A percentile compares a stretch with the other conserved stretches of the same genome.
These are phyloP conservation scores for Calocera cornea DNA, from an alignment of 768 basidiomycete genomes.

Conservation along the genomic window DNA sequence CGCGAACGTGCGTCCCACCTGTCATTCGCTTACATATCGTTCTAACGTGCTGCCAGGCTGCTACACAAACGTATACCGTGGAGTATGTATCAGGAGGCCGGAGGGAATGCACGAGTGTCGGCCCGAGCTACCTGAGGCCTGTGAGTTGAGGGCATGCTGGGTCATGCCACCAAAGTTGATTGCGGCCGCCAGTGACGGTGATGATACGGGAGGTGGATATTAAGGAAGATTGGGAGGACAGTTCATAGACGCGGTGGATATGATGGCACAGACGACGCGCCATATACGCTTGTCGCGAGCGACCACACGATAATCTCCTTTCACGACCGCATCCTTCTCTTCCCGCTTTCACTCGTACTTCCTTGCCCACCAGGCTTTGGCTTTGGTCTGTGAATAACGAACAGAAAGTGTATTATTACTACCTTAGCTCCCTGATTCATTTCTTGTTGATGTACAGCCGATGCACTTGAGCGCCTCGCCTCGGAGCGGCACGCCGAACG, in stretches of 20 bases:
- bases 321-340: background rate
- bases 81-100: background rate
- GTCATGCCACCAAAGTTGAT: background rate
- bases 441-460: background rate
- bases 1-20: background rate
- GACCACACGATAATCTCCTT: background rate
- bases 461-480: background rate
- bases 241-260: background rate
- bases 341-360: background rate
- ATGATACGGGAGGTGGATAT: background rate
- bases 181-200: background rate
- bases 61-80: background rate
- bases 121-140: background rate
- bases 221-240: background rate
- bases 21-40: background rate
- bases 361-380: background rate
- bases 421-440: background rate
- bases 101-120: background rate
- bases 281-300: background rate
- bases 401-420: background rate
- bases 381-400: background rate
- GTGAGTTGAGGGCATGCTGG: background rate
- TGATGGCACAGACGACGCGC: background rate
- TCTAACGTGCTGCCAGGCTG: background rate
- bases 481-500: no score